Conservation (phyloP, 768 basidiomycete species). For the Boletales sp. region DNA sequence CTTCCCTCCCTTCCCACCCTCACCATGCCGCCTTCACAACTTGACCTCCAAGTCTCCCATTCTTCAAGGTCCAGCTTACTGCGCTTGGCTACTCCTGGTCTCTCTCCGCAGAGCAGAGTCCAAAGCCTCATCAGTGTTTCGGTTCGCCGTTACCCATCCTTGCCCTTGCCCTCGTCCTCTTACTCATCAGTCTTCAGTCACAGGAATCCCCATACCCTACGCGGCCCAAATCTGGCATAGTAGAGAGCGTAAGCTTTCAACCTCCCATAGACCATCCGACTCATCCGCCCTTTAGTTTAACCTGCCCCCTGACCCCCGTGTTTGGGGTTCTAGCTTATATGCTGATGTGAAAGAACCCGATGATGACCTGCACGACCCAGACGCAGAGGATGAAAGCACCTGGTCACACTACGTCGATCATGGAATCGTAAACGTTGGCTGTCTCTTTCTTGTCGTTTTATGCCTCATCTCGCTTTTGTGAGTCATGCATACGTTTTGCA, state of each 20-base stretch:
- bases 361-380: constrained; percentile 72
- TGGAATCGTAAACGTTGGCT: constrained; percentile 71
- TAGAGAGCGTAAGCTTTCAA: constrained; percentile 31
- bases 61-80: constrained; percentile 14
- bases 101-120: constrained; percentile 20
- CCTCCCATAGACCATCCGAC: neutral
- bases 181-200: constrained; percentile 14
- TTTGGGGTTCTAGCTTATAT: constrained; percentile 62
- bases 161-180: neutral
- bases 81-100: constrained; percentile 1
- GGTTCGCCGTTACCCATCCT: constrained; percentile 6
- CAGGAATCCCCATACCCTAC: constrained; percentile 39
- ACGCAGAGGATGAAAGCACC: constrained; percentile 31
- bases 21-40: constrained; percentile 15
- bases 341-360: constrained; percentile 58
- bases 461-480: constrained; percentile 58
- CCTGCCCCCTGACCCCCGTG: constrained; percentile 59
- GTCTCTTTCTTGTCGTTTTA: constrained; percentile 51
- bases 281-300: constrained; percentile 46
- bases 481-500: constrained; percentile 20
- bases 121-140: constrained; percentile 26
- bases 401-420: constrained; percentile 49
- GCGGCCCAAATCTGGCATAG: constrained; percentile 34
- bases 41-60: neutral
- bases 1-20: neutral